phyloP scores from a whole-genome alignment of 208 protist species.

The Entamoeba invadens region DNA sequence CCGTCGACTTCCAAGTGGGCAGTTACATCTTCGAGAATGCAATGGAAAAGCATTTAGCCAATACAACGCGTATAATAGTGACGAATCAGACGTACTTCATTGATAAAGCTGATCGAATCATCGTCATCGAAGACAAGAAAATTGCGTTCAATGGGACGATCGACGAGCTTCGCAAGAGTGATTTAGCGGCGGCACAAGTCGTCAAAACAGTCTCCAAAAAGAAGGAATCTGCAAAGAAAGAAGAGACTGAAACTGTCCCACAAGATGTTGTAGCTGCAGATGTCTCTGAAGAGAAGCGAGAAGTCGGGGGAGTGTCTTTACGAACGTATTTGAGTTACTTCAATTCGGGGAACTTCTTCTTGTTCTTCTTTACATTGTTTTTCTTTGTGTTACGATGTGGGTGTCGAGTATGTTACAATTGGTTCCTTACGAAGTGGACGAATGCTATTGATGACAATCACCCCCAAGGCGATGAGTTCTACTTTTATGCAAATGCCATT shows the following conservation, averaged over 20 bases:
- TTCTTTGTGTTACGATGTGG: neutral
- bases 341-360: neutral
- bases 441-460: neutral
- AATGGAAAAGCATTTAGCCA: neutral
- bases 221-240: neutral
- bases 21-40: neutral
- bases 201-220: neutral
- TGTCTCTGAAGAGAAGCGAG: neutral
- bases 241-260: neutral
- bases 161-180: neutral
- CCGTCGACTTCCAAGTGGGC: conserved; percentile 1
- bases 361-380: neutral
- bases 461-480: neutral
- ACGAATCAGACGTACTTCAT: neutral
- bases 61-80: neutral
- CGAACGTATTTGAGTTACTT: neutral
- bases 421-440: neutral
- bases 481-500: neutral
- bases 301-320: neutral
- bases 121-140: neutral
- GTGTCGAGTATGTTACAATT: neutral
- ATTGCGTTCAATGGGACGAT: neutral
- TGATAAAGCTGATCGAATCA: neutral
- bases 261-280: neutral
- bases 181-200: neutral